These are phyloP conservation scores for Pythium phragmiticola DNA, from an alignment of 352 stramenopile genomes.

Conservation along the genomic window DNA sequence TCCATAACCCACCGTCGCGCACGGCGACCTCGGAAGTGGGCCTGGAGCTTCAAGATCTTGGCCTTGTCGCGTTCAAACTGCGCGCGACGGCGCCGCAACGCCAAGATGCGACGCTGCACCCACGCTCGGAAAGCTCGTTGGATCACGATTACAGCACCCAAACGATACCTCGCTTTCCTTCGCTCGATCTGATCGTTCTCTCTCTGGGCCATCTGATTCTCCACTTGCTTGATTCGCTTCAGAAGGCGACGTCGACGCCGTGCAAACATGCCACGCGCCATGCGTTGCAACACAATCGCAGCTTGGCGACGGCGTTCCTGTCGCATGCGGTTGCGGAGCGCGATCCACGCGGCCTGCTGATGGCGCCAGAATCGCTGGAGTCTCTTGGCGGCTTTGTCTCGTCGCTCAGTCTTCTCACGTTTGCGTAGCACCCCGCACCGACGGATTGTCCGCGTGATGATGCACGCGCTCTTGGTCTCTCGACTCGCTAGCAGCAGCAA, in stretches of 20 bases:
- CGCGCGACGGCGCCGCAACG: conserved; percentile 41
- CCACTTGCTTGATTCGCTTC: conserved; percentile 37
- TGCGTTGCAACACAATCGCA: conserved; percentile 46
- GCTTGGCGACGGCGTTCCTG: conserved; percentile 37
- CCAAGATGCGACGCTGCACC: conserved; percentile 32
- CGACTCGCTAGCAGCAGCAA: conserved; percentile 44
- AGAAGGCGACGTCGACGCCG: conserved; percentile 35
- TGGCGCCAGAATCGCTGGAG: conserved; percentile 61
- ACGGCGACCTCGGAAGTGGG: conserved; percentile 43
- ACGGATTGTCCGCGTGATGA: conserved; percentile 46
- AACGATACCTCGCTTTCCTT: neutral
- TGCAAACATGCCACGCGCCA: conserved; percentile 34
- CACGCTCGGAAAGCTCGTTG: conserved; percentile 45
- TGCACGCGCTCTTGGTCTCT: conserved; percentile 41
- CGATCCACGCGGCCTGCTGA: conserved; percentile 44
- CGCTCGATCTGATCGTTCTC: conserved; percentile 21
- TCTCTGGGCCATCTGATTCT: neutral
- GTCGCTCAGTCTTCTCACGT: conserved; percentile 4
- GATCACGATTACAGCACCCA: conserved; percentile 48
- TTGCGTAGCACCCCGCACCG: conserved; percentile 15
- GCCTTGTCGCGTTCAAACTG: conserved; percentile 65
- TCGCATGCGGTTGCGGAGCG: conserved; percentile 39
- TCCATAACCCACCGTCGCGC: conserved; percentile 27
- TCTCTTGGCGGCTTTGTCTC: conserved; percentile 27
- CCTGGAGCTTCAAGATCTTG: conserved; percentile 54